Base-by-base conservation (phyloP, 2,329 filamentous ascomycete species). In the Aspergillus sp. region DNA sequence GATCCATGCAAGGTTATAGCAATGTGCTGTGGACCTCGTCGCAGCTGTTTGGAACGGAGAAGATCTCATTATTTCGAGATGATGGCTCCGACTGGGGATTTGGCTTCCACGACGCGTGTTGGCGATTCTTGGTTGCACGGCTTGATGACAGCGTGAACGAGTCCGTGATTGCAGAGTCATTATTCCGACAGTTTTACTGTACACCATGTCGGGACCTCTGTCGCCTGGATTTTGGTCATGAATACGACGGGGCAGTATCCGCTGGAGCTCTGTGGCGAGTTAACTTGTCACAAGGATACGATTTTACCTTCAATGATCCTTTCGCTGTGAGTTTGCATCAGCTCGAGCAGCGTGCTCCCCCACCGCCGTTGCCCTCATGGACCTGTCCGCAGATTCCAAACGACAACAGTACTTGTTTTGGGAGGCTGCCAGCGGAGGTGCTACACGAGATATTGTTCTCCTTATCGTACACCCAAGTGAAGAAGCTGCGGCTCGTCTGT, bases 21-120 rank as follows among this genome's bases (percentile, higher is more conserved):
- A 38, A 38, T 38, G 34, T 38, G 14, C 34, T 38, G 14, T 38
- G 6, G 34, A 17, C 11, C 11, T 7, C 25, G 25, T 11, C 25
- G 9, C 11, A 3, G 25, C 9, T 10, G 11, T 10, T 29, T n/a
- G 34, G 3, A 38, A 6, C 5, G 34, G 13, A 38, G 14, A 17
- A 6, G 11, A 38, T 38, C 34, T n/a, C 34, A 3, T 38, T 38
- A 11, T n/a, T 38, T n/a, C 34, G 34, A 38, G 6, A 38, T 11
- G 13, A 38, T 38, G 34, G 14, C 14, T 17, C 34, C 17, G 29
- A 36, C 32, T 54, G 53, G 47, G 45, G 29, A 43, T 58, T 52
- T 41, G 49, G 49, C 5, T 42, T 58, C 13, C 58, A 60, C 29
- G 19, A 54, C 19, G 45, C 48, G 2, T 60, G 58, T 47, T 60